Evolutionary conservation across 345 rosid genomes (phyloP).

Genomic region (Trapa incisa): DNA sequence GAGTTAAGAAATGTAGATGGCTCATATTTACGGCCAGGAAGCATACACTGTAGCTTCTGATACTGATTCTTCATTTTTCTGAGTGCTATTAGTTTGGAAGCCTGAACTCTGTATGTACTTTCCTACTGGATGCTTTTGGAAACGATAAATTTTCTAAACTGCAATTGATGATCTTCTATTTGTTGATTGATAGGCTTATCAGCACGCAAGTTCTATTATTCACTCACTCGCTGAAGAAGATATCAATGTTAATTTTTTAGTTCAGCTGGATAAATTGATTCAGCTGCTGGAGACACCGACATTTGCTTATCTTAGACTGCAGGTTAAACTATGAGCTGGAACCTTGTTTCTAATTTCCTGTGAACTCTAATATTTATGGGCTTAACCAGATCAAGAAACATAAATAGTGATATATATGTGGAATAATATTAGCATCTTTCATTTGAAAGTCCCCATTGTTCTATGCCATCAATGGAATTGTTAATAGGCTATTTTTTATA

Average conservation of each 20-base stretch:
- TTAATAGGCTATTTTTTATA: not conserved
- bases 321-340: constrained; percentile 34
- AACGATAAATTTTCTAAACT: not conserved
- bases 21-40: not conserved
- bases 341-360: not conserved
- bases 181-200: constrained; percentile 58
- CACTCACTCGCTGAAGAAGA: constrained; percentile 95
- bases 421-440: not conserved
- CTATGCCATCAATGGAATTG: not conserved
- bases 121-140: not conserved
- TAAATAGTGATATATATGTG: not conserved
- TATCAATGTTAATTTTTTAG: constrained; percentile 79
- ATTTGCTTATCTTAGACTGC: constrained; percentile 95
- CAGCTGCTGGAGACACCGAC: constrained; percentile 92
- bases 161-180: not conserved
- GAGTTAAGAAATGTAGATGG: not conserved
- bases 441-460: not conserved
- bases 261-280: constrained; percentile 96
- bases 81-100: not conserved
- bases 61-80: not conserved
- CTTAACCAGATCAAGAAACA: not conserved
- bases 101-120: not conserved
- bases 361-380: not conserved
- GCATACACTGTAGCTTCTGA: not conserved
- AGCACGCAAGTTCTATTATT: constrained; percentile 83